Percentiles rank a stretch among this genome's conserved stretches.
These are phyloP conservation scores for Colletotrichum lupini DNA, from an alignment of 2,329 filamentous ascomycete species.

Conservation along the genomic window DNA sequence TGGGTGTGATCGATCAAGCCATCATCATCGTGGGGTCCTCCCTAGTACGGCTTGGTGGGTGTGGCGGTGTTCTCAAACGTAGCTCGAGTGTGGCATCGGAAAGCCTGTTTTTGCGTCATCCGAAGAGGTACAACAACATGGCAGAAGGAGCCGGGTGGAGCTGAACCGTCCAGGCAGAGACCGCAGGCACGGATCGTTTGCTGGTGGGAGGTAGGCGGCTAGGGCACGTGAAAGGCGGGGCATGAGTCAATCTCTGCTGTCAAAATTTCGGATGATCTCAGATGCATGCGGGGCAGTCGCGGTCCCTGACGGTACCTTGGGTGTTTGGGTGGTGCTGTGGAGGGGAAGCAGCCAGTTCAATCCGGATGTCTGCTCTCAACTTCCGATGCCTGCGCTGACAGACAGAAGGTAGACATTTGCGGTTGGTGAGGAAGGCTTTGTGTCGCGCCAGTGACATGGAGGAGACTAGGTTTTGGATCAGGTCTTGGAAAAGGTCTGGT, in stretches of 20 bases:
- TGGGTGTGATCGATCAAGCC: conserved; percentile 21
- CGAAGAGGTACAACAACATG: background rate
- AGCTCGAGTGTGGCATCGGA: conserved; percentile 2
- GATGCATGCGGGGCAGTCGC: conserved; percentile 34
- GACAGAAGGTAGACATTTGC: no score
- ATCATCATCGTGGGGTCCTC: conserved; percentile 27
- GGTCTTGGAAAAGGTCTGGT: background rate
- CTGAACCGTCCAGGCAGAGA: conserved; percentile 1
- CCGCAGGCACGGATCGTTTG: conserved; percentile 15
- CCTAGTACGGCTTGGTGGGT: background rate
- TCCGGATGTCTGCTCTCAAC: background rate
- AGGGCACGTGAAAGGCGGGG: conserved; percentile 35
- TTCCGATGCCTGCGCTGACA: background rate
- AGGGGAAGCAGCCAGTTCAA: conserved; percentile 12
- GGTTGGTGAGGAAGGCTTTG: background rate
- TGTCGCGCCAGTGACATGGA: background rate
- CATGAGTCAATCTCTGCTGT: conserved; percentile 29
- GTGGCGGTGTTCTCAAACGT: background rate
- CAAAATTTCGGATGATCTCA: conserved; percentile 36
- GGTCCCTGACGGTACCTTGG: background rate
- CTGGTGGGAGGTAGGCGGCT: background rate
- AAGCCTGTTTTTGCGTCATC: conserved; percentile 11
- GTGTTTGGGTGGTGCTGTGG: background rate
- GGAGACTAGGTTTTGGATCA: background rate
- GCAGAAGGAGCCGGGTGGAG: background rate